Conservation (phyloP, 192 early-diverging fungal species). For the Oehlia diaphana region DNA sequence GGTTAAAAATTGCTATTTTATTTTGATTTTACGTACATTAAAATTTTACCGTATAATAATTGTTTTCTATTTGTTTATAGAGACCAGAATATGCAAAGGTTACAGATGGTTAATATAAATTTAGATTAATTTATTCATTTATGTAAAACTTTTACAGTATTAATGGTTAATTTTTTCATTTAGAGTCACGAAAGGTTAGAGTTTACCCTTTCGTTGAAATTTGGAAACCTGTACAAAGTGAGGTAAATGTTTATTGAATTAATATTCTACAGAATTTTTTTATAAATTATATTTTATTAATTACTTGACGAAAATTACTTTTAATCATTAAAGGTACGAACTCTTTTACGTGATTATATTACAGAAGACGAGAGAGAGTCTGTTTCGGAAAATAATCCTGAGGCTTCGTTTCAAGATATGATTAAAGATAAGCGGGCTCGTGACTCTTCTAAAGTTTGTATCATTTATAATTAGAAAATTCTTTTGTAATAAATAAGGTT, state of each 20-base stretch:
- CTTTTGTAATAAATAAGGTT: background rate
- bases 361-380: constrained; percentile 40
- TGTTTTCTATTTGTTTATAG: background rate
- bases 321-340: constrained; percentile 34
- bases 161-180: background rate
- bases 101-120: background rate
- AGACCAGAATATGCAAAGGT: constrained; percentile 11
- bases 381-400: constrained; percentile 22
- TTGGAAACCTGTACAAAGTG: constrained; percentile 43
- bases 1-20: background rate
- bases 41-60: background rate
- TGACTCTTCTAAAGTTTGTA: constrained; percentile 16
- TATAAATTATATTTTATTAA: too few relatives aligned
- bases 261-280: background rate
- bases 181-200: constrained; percentile 26
- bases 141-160: background rate
- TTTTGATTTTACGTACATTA: background rate
- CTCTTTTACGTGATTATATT: constrained; percentile 46
- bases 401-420: constrained; percentile 34
- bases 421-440: constrained; percentile 17
- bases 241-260: constrained; percentile 28
- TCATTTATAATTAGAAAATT: background rate
- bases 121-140: background rate
- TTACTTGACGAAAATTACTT: background rate
- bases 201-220: constrained; percentile 45